Percentiles rank a stretch among this genome's conserved stretches.
Conservation (phyloP, 768 basidiomycete genomes). For the Hortiboletus flavorubellus region DNA sequence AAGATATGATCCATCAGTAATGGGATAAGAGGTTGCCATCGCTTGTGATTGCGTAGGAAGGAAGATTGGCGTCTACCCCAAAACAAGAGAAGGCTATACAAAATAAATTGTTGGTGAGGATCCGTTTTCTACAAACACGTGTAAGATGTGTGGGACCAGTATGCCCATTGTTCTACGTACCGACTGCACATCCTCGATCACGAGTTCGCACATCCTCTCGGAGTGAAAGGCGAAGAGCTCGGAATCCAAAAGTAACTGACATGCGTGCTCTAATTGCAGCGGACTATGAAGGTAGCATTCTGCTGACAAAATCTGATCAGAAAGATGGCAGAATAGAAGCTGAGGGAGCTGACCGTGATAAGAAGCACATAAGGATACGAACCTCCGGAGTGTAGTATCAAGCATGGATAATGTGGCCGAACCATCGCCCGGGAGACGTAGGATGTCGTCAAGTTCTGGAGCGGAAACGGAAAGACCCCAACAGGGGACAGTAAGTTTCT, state of each 20-base stretch:
- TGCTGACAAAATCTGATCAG: slow-evolving; percentile 28
- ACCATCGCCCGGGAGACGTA: slow-evolving; percentile 59
- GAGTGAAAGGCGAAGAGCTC: slow-evolving; percentile 91
- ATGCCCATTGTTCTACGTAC: slow-evolving; percentile 40
- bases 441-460: slow-evolving; percentile 83
- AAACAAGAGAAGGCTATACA: slow-evolving; percentile 72
- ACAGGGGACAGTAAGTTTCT: slow-evolving; percentile 4
- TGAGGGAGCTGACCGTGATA: slow-evolving; percentile 70
- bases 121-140: slow-evolving; percentile 61
- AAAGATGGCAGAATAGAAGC: not conserved
- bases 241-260: slow-evolving; percentile 69
- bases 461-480: not conserved
- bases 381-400: slow-evolving; percentile 76
- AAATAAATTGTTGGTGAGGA: slow-evolving; percentile 78
- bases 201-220: slow-evolving; percentile 83
- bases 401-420: slow-evolving; percentile 65
- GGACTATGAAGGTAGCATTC: slow-evolving; percentile 86
- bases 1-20: slow-evolving; percentile 81
- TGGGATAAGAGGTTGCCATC: slow-evolving; percentile 81
- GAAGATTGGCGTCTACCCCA: slow-evolving; percentile 67
- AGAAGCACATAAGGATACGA: slow-evolving; percentile 71
- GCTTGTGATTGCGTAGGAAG: slow-evolving; percentile 75
- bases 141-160: slow-evolving; percentile 3
- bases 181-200: slow-evolving; percentile 63
- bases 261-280: slow-evolving; percentile 81